Conservation (phyloP, 208 protist genomes). For the Angomonas deanei region DNA sequence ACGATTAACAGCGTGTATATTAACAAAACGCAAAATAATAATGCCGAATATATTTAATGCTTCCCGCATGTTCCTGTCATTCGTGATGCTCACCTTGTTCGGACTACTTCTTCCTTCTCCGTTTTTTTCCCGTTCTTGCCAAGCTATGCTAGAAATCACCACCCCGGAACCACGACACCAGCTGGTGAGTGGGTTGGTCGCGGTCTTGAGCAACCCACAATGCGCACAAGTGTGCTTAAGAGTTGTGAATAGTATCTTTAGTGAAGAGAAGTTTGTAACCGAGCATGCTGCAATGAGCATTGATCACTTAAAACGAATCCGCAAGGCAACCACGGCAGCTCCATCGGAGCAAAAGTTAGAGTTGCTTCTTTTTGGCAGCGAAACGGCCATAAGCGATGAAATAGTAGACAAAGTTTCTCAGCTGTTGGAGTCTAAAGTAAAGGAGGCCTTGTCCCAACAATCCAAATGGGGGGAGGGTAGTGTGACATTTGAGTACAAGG, state of each 20-base stretch:
- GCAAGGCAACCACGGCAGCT: too few species aligned
- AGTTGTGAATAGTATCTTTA: neutral
- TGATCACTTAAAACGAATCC: conserved; percentile 76
- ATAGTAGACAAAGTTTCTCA: too few species aligned
- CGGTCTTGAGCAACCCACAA: neutral
- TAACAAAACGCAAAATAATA: too few species aligned
- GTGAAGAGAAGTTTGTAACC: neutral
- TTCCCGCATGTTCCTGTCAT: too few species aligned
- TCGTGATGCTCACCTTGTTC: neutral
- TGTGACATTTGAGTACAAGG: conserved; percentile 12
- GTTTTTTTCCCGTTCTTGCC: neutral
- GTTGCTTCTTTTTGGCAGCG: too few species aligned
- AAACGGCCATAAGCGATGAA: too few species aligned
- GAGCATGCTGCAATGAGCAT: neutral
- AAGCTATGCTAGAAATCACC: neutral
- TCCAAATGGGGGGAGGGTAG: neutral
- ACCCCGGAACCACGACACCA: neutral
- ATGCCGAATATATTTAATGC: too few species aligned
- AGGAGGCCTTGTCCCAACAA: too few species aligned
- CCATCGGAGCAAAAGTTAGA: too few species aligned
- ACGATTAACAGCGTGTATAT: too few species aligned
- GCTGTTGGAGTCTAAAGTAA: too few species aligned
- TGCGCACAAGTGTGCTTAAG: neutral
- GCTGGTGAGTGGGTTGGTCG: neutral
- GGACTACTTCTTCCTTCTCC: neutral